phyloP scores from a whole-genome alignment of 495 filamentous ascomycete genomes.

The Patellaria atrata region DNA sequence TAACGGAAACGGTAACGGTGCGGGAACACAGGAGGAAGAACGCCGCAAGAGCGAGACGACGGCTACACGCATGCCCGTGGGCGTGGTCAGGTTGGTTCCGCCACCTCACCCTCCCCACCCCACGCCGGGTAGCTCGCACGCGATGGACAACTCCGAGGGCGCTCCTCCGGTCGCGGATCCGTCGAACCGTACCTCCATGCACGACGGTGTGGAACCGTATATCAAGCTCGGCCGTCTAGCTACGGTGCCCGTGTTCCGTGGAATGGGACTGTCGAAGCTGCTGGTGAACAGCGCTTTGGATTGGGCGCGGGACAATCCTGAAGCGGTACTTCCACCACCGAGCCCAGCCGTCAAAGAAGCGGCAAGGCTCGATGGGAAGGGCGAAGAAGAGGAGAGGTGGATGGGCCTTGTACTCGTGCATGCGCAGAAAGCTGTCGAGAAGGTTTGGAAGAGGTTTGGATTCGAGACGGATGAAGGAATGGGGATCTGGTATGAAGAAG shows the following conservation, averaged over 20 bases:
- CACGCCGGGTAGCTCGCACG: no score
- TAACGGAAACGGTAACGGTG: slow-evolving; percentile 20
- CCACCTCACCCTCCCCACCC: slow-evolving; percentile 35
- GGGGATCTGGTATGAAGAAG: slow-evolving; percentile 74
- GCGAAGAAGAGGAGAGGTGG: slow-evolving; percentile 33
- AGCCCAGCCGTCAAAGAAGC: slow-evolving; percentile 17
- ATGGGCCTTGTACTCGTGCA: slow-evolving; percentile 58
- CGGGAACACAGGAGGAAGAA: slow-evolving; percentile 4
- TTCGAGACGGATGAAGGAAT: slow-evolving; percentile 56
- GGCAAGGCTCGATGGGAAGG: slow-evolving; percentile 8
- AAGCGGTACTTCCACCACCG: slow-evolving; percentile 26
- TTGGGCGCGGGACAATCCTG: slow-evolving; percentile 46
- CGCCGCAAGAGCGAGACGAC: slow-evolving; percentile 10
- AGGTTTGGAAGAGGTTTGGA: slow-evolving; percentile 48
- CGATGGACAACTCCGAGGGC: slow-evolving; percentile 11
- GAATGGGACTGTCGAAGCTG: slow-evolving; percentile 43
- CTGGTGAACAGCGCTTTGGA: slow-evolving; percentile 46
- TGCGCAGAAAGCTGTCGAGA: slow-evolving; percentile 49
- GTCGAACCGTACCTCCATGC: slow-evolving; percentile 14
- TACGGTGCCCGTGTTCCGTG: slow-evolving; percentile 45
- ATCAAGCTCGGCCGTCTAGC: slow-evolving; percentile 69
- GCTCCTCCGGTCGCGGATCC: slow-evolving; percentile 3
- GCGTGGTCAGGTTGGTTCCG: slow-evolving; percentile 63
- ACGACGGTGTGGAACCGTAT: slow-evolving; percentile 53
- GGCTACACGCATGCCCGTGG: slow-evolving; percentile 40